Evolutionary conservation across 495 filamentous ascomycete genomes (phyloP).

Genomic region (Podospora bellae-mahoneyi): DNA sequence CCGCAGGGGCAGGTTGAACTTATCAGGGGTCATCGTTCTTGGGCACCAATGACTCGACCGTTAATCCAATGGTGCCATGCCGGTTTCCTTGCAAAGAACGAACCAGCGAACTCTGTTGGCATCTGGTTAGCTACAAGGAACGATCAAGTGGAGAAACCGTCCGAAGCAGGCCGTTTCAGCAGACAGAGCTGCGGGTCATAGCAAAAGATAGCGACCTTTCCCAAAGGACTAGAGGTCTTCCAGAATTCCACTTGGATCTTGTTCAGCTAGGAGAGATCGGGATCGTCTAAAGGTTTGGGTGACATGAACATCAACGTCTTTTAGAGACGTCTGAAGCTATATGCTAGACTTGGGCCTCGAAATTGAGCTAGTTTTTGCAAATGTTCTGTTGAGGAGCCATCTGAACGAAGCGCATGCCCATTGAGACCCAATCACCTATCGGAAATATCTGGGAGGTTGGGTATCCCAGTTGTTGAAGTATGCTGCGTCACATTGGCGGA

Average conservation of each 20-base stretch:
- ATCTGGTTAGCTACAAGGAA: background rate
- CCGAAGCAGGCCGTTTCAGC: background rate
- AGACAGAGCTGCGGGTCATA: background rate
- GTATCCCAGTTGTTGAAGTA: background rate
- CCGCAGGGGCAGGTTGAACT: background rate
- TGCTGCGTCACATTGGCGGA: background rate
- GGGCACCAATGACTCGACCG: constrained; percentile 17
- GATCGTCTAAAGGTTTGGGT: too few species aligned
- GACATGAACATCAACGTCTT: background rate
- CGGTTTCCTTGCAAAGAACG: background rate
- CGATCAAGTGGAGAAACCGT: constrained; percentile 5
- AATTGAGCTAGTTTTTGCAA: background rate
- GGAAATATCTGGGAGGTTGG: background rate
- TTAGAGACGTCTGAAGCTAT: background rate
- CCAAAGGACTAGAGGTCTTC: background rate
- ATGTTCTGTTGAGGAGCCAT: background rate
- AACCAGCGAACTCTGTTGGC: constrained; percentile 2
- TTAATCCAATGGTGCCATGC: background rate
- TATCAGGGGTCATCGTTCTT: background rate
- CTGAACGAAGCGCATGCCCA: too few species aligned
- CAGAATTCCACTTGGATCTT: background rate
- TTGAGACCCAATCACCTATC: background rate
- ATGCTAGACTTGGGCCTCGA: background rate
- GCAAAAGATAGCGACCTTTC: background rate
- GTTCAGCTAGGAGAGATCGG: too few species aligned